Evolutionary conservation across 352 stramenopile species (phyloP), one percentile per base, ranked within the genome.

Genomic region (Phytophthora megakarya): DNA sequence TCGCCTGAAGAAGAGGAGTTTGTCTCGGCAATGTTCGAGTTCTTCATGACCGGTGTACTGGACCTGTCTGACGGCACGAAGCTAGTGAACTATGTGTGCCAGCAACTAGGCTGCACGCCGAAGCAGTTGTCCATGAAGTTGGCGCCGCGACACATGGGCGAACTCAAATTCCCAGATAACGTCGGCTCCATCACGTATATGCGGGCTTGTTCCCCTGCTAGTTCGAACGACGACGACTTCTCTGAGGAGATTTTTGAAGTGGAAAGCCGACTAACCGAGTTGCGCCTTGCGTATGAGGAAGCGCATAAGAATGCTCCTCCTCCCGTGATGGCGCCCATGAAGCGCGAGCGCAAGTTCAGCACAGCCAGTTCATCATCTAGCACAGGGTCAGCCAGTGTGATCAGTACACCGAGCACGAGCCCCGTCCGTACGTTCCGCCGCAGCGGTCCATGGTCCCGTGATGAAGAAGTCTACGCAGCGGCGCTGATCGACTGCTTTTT

Each of bases 41-140:
- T 71, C 49, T 92, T 92, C 33, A 75, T 77, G 48, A 73, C 74
- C 15, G 82, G 82, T 22, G 43, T 67, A 46, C 65, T 92, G 25
- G 75, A 80, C 15, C 35, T 92, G 16, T 50, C 66, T 16, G 77
- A 88, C 15, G 76, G 73, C 11, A 88, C 77, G n/a, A 75, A 64
- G 38, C 75, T 92, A 22, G 75, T 88, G 26, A 65, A 25, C 37
- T 92, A 85, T 40, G 43, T 92, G 2, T 88, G 80, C 49, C 75
- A 76, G 26, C 74, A 89, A 50, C 70, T 92, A 13, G 44, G 65
- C 11, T 89, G 78, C 44, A 76, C 70, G 2, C 63, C 76, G 19
- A 86, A 85, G 70, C 78, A 77, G 33, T 55, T 92, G 25, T 89
- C 80, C 5, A 87, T 90, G 73, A 92, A 92, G 65, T 65, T 92